Conservation (phyloP, 23 red algal species). For the Cyanidioschyzon merolae region DNA sequence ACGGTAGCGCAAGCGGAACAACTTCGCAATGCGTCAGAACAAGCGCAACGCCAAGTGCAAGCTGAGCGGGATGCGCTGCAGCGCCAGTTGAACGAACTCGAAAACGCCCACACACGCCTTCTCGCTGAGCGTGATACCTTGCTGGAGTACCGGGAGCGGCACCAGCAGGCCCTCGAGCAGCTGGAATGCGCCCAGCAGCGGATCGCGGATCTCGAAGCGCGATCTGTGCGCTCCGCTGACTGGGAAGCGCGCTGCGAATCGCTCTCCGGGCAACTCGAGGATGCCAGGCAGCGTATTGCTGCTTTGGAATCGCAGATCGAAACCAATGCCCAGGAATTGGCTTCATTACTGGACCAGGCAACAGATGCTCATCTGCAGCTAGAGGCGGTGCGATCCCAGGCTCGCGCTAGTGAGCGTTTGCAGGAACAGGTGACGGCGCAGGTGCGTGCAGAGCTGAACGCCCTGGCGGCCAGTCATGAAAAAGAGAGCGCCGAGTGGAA, state of each 20-base stretch:
- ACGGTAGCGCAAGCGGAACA: not conserved
- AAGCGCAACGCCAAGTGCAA: not conserved
- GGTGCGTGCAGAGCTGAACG: not conserved
- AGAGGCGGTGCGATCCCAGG: not conserved
- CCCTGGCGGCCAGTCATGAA: not conserved
- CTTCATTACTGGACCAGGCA: not conserved
- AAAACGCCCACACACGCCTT: not conserved
- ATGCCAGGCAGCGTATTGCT: not conserved
- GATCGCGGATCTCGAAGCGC: not conserved
- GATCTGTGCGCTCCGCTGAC: not conserved
- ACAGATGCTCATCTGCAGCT: constrained; percentile 7
- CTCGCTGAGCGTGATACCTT: not conserved
- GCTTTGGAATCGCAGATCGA: not conserved
- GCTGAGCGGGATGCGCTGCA: not conserved
- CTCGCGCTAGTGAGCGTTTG: not conserved
- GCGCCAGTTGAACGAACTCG: not conserved
- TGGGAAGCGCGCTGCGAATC: not conserved
- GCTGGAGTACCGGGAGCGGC: not conserved
- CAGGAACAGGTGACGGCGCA: not conserved
- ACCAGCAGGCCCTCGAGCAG: not conserved
- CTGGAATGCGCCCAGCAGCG: not conserved
- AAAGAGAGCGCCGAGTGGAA: not conserved
- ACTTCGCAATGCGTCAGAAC: not conserved
- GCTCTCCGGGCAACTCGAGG: not conserved
- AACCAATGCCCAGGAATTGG: not conserved